phyloP scores from a whole-genome alignment of 768 basidiomycete species.

The Hericium alpestre region DNA sequence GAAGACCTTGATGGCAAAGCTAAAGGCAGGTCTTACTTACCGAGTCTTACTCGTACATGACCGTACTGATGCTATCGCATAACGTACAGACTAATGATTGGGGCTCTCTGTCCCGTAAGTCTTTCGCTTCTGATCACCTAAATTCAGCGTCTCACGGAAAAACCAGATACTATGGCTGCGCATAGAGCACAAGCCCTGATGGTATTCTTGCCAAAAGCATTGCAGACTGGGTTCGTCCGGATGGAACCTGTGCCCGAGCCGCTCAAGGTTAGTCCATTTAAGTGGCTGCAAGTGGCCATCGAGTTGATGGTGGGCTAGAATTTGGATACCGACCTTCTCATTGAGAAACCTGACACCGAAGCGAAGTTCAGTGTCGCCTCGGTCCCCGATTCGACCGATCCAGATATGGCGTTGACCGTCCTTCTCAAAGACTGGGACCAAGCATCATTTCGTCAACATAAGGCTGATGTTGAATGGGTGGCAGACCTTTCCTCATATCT shows the following conservation, averaged over 20 bases:
- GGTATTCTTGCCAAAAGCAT: constrained; percentile 33
- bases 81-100: constrained; percentile 46
- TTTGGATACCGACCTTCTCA: constrained; percentile 35
- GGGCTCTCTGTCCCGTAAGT: constrained; percentile 52
- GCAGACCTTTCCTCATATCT: constrained; percentile 28
- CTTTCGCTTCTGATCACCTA: background rate
- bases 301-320: constrained; percentile 25
- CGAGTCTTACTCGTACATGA: background rate
- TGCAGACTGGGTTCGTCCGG: constrained; percentile 37
- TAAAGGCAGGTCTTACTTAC: constrained; percentile 33
- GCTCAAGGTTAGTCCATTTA: constrained; percentile 31
- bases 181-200: constrained; percentile 31
- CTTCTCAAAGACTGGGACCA: constrained; percentile 22
- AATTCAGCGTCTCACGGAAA: background rate
- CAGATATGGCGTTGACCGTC: constrained; percentile 18
- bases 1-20: constrained; percentile 58
- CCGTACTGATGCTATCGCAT: background rate
- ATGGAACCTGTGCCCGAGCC: constrained; percentile 34
- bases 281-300: background rate
- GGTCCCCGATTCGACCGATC: constrained; percentile 7
- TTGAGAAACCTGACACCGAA: constrained; percentile 28
- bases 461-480: constrained; percentile 34
- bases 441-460: constrained; percentile 22
- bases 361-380: constrained; percentile 25
- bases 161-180: constrained; percentile 35